Evolutionary conservation across 202 grass and related monocot species (phyloP), one percentile per base, ranked within the genome.

Genomic region (Musa balbisiana): DNA sequence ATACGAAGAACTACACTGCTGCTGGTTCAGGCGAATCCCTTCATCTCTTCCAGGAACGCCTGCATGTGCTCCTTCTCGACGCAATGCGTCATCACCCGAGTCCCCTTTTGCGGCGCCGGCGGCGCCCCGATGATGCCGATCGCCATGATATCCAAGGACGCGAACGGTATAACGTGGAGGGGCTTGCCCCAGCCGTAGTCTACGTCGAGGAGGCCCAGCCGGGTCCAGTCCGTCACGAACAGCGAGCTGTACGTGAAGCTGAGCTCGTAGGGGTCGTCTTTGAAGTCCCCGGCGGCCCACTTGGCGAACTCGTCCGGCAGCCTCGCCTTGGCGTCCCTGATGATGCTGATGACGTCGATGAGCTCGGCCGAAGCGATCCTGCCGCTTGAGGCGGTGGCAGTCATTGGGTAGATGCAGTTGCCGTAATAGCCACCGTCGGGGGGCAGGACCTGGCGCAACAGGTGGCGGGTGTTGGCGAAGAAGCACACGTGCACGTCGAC

Each of bases 371-470:
- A 33, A 0, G 71, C 83, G 55, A 99, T 81, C 64, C 70, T 72
- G 0, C 71, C 77, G 20, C 77, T 78, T 0, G 69, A 6, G 16
- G 74, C 78, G 5, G 89, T 87, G 62, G 79, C 83, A 5, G 71
- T 80, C 51, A 99, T 82, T 16, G 87, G 80, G 89, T 94, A 99
- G 83, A 99, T 94, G 89, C 95, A 99, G 80, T 99, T 99, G 0
- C 89, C 91, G 55, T 92, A 94, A 85, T 86, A 94, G 22, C 90
- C 90, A 0, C 73, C 70, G 19, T 76, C 23, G 3, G 1, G 11
- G 10, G 76, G 24, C 29, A 72, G 21, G 52, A 54, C 76, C 10
- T 55, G 19, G 24, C 79, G 86, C 13, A 98, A 52, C 16, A 99
- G 86, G 77, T 94, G 95, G 23, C 95, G 87, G 0, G 83, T 88